These are phyloP conservation scores for Nakazawaea pomicola DNA, from an alignment of 805 yeast species.

Conservation along the genomic window DNA sequence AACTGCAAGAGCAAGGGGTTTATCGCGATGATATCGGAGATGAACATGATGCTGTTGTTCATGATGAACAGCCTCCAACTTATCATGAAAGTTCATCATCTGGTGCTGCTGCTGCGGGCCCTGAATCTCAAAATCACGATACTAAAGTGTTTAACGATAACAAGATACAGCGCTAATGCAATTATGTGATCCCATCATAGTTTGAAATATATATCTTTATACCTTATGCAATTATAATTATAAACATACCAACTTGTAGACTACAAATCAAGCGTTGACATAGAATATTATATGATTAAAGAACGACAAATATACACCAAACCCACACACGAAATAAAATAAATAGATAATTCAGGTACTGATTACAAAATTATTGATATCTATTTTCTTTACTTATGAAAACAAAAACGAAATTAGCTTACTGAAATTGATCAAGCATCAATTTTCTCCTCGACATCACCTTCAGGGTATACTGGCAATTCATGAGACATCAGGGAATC, in stretches of 20 bases:
- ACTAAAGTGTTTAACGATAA: constrained; percentile 19
- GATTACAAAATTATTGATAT: too few species aligned
- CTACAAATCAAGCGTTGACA: too few species aligned
- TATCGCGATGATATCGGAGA: constrained; percentile 12
- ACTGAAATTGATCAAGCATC: constrained; percentile 3
- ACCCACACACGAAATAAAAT: too few species aligned
- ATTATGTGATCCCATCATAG: neutral
- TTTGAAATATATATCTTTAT: too few species aligned
- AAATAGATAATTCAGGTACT: too few species aligned
- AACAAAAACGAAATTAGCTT: too few species aligned
- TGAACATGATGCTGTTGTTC: constrained; percentile 10
- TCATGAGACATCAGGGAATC: constrained; percentile 7
- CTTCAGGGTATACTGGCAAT: constrained; percentile 3
- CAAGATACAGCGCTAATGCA: constrained; percentile 16
- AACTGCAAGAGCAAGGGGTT: constrained; percentile 2
- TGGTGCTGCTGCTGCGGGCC: constrained; percentile 12
- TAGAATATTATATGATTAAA: too few species aligned
- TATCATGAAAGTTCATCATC: constrained; percentile 16
- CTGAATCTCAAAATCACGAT: constrained; percentile 14
- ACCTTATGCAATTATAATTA: too few species aligned
- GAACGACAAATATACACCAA: too few species aligned
- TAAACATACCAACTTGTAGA: too few species aligned
- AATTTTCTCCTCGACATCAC: neutral
- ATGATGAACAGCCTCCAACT: constrained; percentile 6
- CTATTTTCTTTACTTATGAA: too few species aligned